Base-by-base conservation (phyloP, 108 stramenopile species). In the Craspedostauros australis region DNA sequence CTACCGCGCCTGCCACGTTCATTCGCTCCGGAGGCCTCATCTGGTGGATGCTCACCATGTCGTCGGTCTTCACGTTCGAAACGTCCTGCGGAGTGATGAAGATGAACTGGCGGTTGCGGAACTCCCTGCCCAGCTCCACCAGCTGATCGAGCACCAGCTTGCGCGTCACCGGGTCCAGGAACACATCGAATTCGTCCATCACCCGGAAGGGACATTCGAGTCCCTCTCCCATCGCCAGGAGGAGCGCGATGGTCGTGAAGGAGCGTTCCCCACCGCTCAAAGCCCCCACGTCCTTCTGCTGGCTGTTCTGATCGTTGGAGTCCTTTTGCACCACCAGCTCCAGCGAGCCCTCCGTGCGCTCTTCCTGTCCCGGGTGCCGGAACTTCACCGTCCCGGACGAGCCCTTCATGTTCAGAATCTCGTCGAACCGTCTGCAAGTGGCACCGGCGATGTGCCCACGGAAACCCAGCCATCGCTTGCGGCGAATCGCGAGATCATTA, bases 101-200 rank as follows among this genome's bases (percentile, higher is more conserved):
- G 43, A 97, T 92, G 59, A 96, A 97, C 47, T 97, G 92, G 4
- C 89, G 84, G 51, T 91, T 76, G 18, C 62, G 60, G 82, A 92
- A 85, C n/a, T 46, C 38, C 49, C 66, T 80, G 27, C 77, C 83
- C 23, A 77, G 53, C 5, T 77, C 39, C 37, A 95, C 76, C 16
- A 98, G 53, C 41, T 69, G 59, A 7, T 88, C 45, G 38, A 96
- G 66, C n/a, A 92, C 82, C 29, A 89, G 59, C 58, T 91, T 95
- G 33, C 98, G 66, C 6, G 84, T 68, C 15, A 81, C 66, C 18
- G 95, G 79, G 74, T 97, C 98, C 52, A 99, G 75, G 47, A 95
- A 99, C 1, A 99, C 95, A 66, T 97, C 96, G 62, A 97, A 97
- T 67, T 99, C 98, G 56, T 99, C 98, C 91, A 97, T 86, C 19